Evolutionary conservation across 371 early-diverging fungal species (phyloP), one percentile per base, ranked within the genome.

Genomic region (Mortierella sp.): DNA sequence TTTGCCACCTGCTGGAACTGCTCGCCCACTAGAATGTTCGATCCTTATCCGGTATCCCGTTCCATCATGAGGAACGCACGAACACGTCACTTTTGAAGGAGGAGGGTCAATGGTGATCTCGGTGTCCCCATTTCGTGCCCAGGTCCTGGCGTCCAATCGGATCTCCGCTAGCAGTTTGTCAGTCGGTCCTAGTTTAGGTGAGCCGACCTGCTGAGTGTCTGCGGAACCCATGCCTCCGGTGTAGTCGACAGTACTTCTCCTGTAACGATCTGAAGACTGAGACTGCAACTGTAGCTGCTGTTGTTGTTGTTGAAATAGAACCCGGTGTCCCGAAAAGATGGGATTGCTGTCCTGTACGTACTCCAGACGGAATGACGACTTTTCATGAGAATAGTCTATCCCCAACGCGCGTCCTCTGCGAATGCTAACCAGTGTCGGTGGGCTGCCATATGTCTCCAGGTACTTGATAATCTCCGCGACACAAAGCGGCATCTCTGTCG

Each of bases 81-180:
- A 52, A 4, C 84, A 84, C 12, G 58, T 54, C 6, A 84, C 81
- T 19, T 80, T 70, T 11, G 86, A 84, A 15, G 87, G 87, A 0
- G 87, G 87, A 12, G 87, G 87, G 51, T 87, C 87, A 50, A 87
- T 81, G 0, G 83, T 83, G 8, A 86, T 75, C 11, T 79, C 79
- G 46, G 82, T 86, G 21, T 82, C 80, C 9, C 75, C 75, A 19
- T 72, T 69, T 19, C 54, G 44, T 0, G 83, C 82, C 82, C 83
- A 81, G 1, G 60, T 57, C 21, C 83, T 78, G 2, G 78, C 76
- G 65, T 83, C 85, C 48, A 87, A 21, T 11, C 87, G 82, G n/a
- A 86, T 80, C n/a, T 79, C 73, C 0, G 82, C 80, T 2, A 66
- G 44, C 21, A 76, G 62, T 50, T 76, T 76, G 15, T 76, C 78